A percentile compares a stretch with the other conserved stretches of the same genome.
These are phyloP conservation scores for Flammula alnicola DNA, from an alignment of 1,284 basidiomycete species.

Conservation along the genomic window DNA sequence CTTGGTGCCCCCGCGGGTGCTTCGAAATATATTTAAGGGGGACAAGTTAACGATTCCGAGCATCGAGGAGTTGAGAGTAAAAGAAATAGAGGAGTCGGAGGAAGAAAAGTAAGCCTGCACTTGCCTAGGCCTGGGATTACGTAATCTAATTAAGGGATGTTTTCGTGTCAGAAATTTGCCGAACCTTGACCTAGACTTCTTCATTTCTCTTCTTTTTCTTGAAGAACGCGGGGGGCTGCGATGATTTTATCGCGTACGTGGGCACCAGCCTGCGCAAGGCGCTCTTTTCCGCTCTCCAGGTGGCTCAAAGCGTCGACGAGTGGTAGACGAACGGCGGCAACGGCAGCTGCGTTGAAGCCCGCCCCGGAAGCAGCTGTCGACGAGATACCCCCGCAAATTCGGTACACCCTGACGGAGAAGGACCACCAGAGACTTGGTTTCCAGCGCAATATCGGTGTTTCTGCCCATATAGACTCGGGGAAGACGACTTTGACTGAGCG, in stretches of 20 bases:
- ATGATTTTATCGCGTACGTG: constrained; percentile 34
- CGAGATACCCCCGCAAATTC: constrained; percentile 18
- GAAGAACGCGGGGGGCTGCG: constrained; percentile 5
- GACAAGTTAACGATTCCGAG: neutral
- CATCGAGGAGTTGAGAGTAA: neutral
- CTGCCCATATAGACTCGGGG: constrained; percentile 95
- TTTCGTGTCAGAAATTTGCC: too few relatives aligned
- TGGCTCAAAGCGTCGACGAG: constrained; percentile 17
- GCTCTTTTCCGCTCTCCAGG: constrained; percentile 20
- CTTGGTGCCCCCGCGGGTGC: too few relatives aligned
- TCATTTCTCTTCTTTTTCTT: neutral
- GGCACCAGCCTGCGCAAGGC: constrained; percentile 27
- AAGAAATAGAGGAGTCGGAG: neutral
- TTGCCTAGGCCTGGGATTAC: too few relatives aligned
- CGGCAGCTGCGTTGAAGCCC: constrained; percentile 35
- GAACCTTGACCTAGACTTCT: too few relatives aligned
- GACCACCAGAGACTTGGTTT: constrained; percentile 63
- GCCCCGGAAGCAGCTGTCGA: constrained; percentile 10
- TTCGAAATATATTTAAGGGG: neutral
- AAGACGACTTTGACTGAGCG: constrained; percentile 99
- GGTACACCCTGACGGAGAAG: constrained; percentile 51
- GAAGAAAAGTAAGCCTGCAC: neutral
- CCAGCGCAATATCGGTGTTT: constrained; percentile 85
- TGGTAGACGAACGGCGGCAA: constrained; percentile 31
- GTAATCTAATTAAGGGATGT: constrained; percentile 1